A percentile compares a stretch with the other conserved stretches of the same genome.
phyloP scores from a whole-genome alignment of 1,139 yeast genomes.

The Arxiozyma telluris region DNA sequence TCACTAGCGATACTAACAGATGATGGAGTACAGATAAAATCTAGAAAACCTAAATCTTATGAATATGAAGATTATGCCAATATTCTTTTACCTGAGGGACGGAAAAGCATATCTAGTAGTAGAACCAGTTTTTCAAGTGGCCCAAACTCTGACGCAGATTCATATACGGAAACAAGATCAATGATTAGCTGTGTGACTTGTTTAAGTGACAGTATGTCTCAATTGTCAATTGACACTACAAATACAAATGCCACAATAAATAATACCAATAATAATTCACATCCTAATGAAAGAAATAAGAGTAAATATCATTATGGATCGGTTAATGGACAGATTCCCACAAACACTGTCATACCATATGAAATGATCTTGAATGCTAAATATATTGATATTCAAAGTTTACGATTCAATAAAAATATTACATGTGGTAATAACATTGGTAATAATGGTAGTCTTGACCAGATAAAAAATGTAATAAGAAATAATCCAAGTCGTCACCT shows the following conservation, averaged over 20 bases:
- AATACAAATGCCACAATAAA: background rate
- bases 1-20: slow-evolving; percentile 13
- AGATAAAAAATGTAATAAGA: slow-evolving; percentile 1
- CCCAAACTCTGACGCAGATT: slow-evolving; percentile 11
- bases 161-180: slow-evolving; percentile 26
- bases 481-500: slow-evolving; percentile 8
- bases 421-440: background rate
- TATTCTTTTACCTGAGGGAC: slow-evolving; percentile 5
- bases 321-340: slow-evolving; percentile 20
- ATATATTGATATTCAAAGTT: slow-evolving; percentile 8
- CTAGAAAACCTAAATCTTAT: slow-evolving; percentile 9
- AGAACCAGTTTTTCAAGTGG: slow-evolving; percentile 13
- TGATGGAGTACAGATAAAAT: slow-evolving; percentile 14
- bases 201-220: slow-evolving; percentile 19
- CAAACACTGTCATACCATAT: slow-evolving; percentile 28
- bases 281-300: slow-evolving; percentile 5
- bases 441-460: background rate
- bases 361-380: slow-evolving; percentile 26
- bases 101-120: slow-evolving; percentile 13
- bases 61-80: slow-evolving; percentile 7
- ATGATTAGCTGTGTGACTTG: slow-evolving; percentile 30
- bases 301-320: slow-evolving; percentile 8
- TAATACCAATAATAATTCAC: slow-evolving; percentile 5
- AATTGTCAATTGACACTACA: slow-evolving; percentile 3
- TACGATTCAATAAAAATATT: background rate